phyloP scores from a whole-genome alignment of 2,329 filamentous ascomycete genomes.

The Colletotrichum lentis region DNA sequence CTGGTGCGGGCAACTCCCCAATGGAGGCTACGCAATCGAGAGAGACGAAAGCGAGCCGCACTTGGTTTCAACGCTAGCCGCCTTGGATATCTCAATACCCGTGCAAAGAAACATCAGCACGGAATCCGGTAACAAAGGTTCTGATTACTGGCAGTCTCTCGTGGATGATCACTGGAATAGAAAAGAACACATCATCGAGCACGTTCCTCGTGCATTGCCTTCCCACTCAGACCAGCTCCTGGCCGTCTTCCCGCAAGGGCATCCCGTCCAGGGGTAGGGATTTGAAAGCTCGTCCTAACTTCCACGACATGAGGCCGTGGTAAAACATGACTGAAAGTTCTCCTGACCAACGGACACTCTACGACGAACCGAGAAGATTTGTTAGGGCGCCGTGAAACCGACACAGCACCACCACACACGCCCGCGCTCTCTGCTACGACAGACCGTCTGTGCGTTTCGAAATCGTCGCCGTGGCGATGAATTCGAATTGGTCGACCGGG shows the following conservation, averaged over 20 bases:
- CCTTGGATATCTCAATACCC: neutral
- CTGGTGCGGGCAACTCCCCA: neutral
- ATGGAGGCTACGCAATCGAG: neutral
- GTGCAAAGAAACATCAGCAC: neutral
- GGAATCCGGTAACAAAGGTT: no score
- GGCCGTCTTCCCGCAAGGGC: neutral
- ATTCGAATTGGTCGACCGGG: slow-evolving; percentile 31
- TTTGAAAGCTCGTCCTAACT: slow-evolving; percentile 9
- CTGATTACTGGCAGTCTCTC: no score
- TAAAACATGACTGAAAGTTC: slow-evolving; percentile 28
- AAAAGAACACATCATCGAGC: neutral
- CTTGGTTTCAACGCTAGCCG: slow-evolving; percentile 1
- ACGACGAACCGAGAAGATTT: neutral
- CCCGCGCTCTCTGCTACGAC: slow-evolving; percentile 14
- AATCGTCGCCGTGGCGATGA: slow-evolving; percentile 35
- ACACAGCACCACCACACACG: neutral
- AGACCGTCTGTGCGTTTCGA: slow-evolving; percentile 35
- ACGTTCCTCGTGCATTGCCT: neutral
- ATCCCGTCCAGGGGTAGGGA: neutral
- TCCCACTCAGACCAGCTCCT: neutral
- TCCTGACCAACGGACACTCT: neutral
- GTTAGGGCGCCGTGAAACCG: neutral
- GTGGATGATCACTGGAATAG: no score
- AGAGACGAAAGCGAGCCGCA: slow-evolving; percentile 13
- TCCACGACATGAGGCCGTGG: slow-evolving; percentile 16